Evolutionary conservation across 2,329 filamentous ascomycete genomes (phyloP), one percentile per base, ranked within the genome.

Genomic region (Cercospora janseana): DNA sequence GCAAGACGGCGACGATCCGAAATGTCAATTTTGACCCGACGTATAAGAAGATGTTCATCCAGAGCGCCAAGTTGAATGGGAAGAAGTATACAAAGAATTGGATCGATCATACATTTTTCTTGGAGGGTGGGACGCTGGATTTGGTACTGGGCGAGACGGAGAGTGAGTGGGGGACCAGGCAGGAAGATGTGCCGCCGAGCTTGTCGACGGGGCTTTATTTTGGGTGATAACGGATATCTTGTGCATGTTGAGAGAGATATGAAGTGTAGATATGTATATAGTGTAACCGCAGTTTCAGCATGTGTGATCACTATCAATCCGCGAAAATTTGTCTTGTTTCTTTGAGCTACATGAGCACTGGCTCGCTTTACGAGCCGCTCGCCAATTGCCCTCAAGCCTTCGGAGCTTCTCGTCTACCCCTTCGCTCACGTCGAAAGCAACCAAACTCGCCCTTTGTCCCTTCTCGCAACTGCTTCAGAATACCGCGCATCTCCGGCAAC

Each of bases 401-500:
- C 35, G 21, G 20, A 6, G 35, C 35, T 9, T 40, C 35, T 40
- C 34, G 27, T 6, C 44, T 28, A 15, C 57, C 53, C 21, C 55
- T 49, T 3, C 57, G 28, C 31, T 60, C 57, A 12, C 55, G 29
- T 10, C 55, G 42, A 43, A 70, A 70, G 50, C 66, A 70, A 4
- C 66, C 66, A 54, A 95, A 95, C 69, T 94, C 88, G 57, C 84
- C 88, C 71, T 86, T 86, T 59, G 86, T 92, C 35, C 83, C 81
- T 64, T 95, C 89, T 51, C 88, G 77, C 59, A 95, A 72, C 60
- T 82, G 82, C 79, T 96, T 97, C 59, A 98, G 74, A 37, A 92
- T 84, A 42, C 80, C 84, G 55, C 92, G 82, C 87, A 98, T 90
- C 66, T 91, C 89, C 2, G 88, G 87, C 59, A 98, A 72, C 73